Evolutionary conservation across 2,329 filamentous ascomycete species (phyloP), one percentile per base, ranked within the genome.

Genomic region (Mollisia scopiformis): DNA sequence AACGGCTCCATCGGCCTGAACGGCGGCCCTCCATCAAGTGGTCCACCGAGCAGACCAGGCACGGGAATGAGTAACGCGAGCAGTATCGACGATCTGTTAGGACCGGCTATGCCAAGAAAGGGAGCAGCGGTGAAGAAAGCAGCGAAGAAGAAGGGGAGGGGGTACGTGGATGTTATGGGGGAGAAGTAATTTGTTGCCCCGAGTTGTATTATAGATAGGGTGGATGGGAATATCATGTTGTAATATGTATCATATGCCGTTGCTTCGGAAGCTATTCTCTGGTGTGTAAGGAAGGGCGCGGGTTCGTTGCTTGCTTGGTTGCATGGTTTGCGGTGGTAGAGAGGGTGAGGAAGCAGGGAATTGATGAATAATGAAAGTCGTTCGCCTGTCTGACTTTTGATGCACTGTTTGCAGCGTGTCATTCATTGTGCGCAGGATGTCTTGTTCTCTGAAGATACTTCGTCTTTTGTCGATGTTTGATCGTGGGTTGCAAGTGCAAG

Each of bases 131-230:
- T 43, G 7, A 58, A 58, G 66, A 90, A 86, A 75, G 92, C 90
- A 75, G 92, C 90, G 75, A 81, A 85, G 70, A 92, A 92, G 80
- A 97, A 93, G 81, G 87, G 89, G 23, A 89, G 92, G 30, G 82
- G 93, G 28, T 99, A 99, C 80, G 88, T 99, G 30, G 95, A 99
- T 82, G 92, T 99, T 62, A 97, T 98, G 93, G 90, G 69, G 3
- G 70, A 69, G 13, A 72, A 71, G 47, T n/a, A n/a, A n/a, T n/a
- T n/a, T n/a, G n/a, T n/a, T n/a, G 58, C 52, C 7, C 16, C 57
- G 52, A 56, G 41, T 6, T 47, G 43, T 47, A 47, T 47, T 27
- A 47, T 47, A 47, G 23, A 47, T 16, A 14, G 21, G 43, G 43
- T 13, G n/a, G 41, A 25, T 8, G 23, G 19, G 25, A 16, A 47